These are phyloP conservation scores for Solanum clarkiae DNA, from an alignment of 257 asterid genomes.

Conservation along the genomic window DNA sequence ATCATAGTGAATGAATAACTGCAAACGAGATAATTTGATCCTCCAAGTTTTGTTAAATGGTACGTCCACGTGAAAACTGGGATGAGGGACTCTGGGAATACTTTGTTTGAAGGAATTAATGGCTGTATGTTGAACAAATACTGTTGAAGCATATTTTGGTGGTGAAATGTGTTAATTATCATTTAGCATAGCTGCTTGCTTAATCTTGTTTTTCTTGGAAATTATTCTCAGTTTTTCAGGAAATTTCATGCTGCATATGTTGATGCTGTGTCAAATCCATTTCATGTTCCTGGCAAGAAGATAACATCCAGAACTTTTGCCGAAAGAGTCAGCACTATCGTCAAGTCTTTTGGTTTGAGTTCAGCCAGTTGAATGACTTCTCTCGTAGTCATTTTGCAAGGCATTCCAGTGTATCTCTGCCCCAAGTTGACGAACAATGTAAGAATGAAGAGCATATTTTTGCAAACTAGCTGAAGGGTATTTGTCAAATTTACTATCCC, in stretches of 20 bases:
- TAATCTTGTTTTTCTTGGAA: constrained; percentile 4
- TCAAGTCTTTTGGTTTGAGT: constrained; percentile 71
- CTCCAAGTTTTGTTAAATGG: neutral
- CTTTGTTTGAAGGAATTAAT: neutral
- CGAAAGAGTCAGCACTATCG: constrained; percentile 69
- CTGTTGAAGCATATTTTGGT: neutral
- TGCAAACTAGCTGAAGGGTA: neutral
- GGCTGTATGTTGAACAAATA: neutral
- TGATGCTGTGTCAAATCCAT: constrained; percentile 96
- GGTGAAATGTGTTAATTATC: neutral
- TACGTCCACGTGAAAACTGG: neutral
- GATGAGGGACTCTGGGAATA: neutral
- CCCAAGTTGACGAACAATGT: neutral
- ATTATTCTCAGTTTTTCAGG: constrained; percentile 61
- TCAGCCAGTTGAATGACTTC: constrained; percentile 29
- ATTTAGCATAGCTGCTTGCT: constrained; percentile 2
- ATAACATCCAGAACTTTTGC: constrained; percentile 72
- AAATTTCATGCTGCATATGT: constrained; percentile 89
- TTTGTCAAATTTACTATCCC: neutral
- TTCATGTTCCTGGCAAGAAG: constrained; percentile 94
- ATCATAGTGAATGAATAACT: neutral
- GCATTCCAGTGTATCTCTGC: neutral
- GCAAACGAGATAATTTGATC: neutral
- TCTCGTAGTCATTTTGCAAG: neutral
- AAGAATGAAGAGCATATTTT: neutral